Conservation (phyloP, 139 green algal genomes). For the Marvania coccoides region DNA sequence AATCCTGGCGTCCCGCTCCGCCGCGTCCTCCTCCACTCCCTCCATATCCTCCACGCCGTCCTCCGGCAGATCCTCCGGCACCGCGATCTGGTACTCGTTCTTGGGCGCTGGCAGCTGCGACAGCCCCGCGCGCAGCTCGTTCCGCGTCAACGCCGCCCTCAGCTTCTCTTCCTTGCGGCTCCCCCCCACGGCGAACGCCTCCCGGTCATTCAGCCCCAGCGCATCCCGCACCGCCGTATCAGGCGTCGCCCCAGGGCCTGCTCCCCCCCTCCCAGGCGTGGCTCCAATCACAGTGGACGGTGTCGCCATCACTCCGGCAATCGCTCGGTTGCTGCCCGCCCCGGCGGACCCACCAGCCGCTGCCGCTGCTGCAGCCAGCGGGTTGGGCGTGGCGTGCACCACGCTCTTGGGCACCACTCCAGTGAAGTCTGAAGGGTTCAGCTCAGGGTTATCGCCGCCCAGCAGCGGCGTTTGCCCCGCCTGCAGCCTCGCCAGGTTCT, state of each 20-base stretch:
- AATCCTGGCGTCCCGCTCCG: slow-evolving; percentile 48
- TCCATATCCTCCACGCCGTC: slow-evolving; percentile 35
- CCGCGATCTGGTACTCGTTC: slow-evolving; percentile 84
- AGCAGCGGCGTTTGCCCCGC: slow-evolving; percentile 79
- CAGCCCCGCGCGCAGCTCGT: slow-evolving; percentile 63
- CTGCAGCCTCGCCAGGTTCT: slow-evolving; percentile 68
- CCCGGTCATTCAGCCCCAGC: slow-evolving; percentile 77
- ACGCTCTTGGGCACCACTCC: slow-evolving; percentile 55
- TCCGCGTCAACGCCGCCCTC: slow-evolving; percentile 18
- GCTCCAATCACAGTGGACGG: slow-evolving; percentile 3
- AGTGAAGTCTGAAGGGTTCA: slow-evolving; percentile 64
- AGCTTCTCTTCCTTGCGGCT: slow-evolving; percentile 18
- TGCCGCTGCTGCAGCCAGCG: slow-evolving; percentile 30
- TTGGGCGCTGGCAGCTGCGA: slow-evolving; percentile 68
- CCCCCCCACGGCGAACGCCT: background rate
- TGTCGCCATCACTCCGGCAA: too few relatives aligned
- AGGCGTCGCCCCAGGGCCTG: background rate
- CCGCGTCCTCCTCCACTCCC: slow-evolving; percentile 75
- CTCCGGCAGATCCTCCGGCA: slow-evolving; percentile 53
- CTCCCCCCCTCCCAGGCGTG: background rate
- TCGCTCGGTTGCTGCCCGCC: too few relatives aligned
- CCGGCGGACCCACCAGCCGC: slow-evolving; percentile 1
- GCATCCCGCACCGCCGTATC: slow-evolving; percentile 63
- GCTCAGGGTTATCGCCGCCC: slow-evolving; percentile 77
- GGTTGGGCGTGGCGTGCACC: slow-evolving; percentile 56